A percentile compares a stretch with the other conserved stretches of the same genome.
Conservation (phyloP, 208 protist species). For the Novymonas esmeraldas region DNA sequence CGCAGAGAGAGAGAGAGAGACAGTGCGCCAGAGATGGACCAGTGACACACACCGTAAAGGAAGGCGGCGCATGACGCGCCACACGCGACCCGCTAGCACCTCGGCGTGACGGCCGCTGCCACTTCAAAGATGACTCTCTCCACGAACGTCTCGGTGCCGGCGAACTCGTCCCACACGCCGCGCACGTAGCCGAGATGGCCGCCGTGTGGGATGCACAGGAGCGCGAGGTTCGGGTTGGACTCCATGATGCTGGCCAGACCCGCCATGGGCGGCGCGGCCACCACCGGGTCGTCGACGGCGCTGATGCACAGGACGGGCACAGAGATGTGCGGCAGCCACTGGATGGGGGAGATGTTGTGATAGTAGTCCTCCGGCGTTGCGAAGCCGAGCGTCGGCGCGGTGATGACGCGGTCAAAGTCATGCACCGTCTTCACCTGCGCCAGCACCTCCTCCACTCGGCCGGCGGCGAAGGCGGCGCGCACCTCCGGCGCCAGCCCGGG, state of each 20-base stretch:
- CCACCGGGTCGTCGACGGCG: slow-evolving; percentile 64
- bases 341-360: slow-evolving; percentile 41
- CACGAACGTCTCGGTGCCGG: slow-evolving; percentile 39
- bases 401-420: slow-evolving; percentile 70
- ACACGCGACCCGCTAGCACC: not conserved
- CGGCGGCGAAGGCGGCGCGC: slow-evolving; percentile 30
- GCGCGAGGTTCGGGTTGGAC: slow-evolving; percentile 43
- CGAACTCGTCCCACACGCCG: slow-evolving; percentile 42
- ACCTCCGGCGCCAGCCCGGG: slow-evolving; percentile 37
- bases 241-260: slow-evolving; percentile 35
- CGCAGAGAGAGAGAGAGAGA: slow-evolving; percentile 8
- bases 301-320: slow-evolving; percentile 70
- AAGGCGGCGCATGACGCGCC: not conserved
- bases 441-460: slow-evolving; percentile 32
- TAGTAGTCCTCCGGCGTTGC: slow-evolving; percentile 66
- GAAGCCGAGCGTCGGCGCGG: slow-evolving; percentile 61
- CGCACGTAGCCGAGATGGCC: slow-evolving; percentile 68
- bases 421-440: slow-evolving; percentile 40
- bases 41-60: not conserved
- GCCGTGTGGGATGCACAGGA: slow-evolving; percentile 52
- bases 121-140: slow-evolving; percentile 36
- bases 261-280: slow-evolving; percentile 32
- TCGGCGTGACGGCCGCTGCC: slow-evolving; percentile 11
- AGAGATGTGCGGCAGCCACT: slow-evolving; percentile 46
- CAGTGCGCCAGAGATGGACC: not conserved